Conservation (phyloP, 2,329 filamentous ascomycete genomes). For the Neofusicoccum laricinum region DNA sequence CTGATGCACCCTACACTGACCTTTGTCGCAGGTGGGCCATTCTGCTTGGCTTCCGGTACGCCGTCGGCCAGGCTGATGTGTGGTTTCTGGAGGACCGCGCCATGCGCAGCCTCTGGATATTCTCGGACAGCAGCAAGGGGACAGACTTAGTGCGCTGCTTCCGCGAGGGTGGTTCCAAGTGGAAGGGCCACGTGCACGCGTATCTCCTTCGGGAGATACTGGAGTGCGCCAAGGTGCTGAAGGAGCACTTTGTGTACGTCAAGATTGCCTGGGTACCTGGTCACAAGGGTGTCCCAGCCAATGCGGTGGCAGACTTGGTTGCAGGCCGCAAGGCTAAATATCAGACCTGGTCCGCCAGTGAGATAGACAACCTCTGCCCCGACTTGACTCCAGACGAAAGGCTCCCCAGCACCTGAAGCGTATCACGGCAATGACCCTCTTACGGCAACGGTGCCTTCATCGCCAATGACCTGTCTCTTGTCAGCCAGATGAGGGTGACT, state of each 20-base stretch:
- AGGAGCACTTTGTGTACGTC: background rate
- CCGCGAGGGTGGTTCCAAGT: background rate
- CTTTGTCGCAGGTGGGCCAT: background rate
- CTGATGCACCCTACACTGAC: background rate
- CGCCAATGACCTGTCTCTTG: background rate
- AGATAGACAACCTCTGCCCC: background rate
- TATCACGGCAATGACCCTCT: background rate
- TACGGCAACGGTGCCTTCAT: background rate
- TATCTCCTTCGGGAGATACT: background rate
- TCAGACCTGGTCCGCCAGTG: background rate
- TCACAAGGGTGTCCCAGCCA: background rate
- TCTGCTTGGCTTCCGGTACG: background rate
- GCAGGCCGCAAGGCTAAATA: background rate
- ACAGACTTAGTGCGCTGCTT: background rate
- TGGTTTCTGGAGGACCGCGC: background rate
- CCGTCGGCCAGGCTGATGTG: background rate
- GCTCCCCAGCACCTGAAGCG: no score
- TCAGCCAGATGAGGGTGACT: no score
- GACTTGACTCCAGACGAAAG: background rate
- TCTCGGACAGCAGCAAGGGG: background rate
- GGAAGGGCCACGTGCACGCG: background rate
- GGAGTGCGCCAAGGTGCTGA: background rate
- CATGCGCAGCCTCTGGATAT: background rate
- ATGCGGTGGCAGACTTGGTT: background rate
- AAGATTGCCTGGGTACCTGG: background rate